Base-by-base conservation (phyloP, 805 yeast genomes). In the Deakozyma indianensis region DNA sequence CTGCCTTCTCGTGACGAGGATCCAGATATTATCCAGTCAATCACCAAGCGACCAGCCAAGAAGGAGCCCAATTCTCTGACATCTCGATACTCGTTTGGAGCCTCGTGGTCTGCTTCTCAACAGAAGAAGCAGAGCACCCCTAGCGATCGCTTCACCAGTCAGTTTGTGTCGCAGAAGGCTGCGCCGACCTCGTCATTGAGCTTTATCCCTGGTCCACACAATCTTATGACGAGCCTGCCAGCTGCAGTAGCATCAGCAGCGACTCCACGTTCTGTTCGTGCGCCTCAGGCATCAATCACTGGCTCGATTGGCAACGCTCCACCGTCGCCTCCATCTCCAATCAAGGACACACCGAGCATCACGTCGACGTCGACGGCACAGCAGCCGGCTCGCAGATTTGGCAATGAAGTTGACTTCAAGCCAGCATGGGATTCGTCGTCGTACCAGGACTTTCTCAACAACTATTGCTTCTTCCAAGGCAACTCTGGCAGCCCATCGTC, bases 391-490 rank as follows among this genome's bases (percentile, higher is more conserved):
- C 11, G 38, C 11, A 32, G 20, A 5, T 32, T 32, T 32, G 38
- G 20, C 38, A 32, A 32, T n/a, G 38, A 32, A n/a, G 11, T 32
- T 9, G 38, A 32, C 38, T 32, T 32, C 38, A 32, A 32, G 44
- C 62, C 61, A 35, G 48, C 57, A 4, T 54, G 63, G 55, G 61
- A 59, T 47, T 61, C 69, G 18, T 44, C 57, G 7, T 51, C 59
- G n/a, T 66, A 66, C 51, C 61, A 65, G 51, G 64, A 58, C 43
- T 52, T 66, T 42, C 51, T 66, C 43, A 56, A 63, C 46, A 63
- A 59, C 51, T 66, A 65, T 55, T 66, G 70, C 51, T 66, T 66
- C 48, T 63, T 61, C 51, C 54, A 50, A n/a, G 23, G 28, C 15
- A 32, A 41, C n/a, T 20, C 45, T 7, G 21, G 45, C 21, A 21